Evolutionary conservation across 1,139 yeast species (phyloP), one percentile per base, ranked within the genome.

Genomic region (Blastobotrys arbuscula): DNA sequence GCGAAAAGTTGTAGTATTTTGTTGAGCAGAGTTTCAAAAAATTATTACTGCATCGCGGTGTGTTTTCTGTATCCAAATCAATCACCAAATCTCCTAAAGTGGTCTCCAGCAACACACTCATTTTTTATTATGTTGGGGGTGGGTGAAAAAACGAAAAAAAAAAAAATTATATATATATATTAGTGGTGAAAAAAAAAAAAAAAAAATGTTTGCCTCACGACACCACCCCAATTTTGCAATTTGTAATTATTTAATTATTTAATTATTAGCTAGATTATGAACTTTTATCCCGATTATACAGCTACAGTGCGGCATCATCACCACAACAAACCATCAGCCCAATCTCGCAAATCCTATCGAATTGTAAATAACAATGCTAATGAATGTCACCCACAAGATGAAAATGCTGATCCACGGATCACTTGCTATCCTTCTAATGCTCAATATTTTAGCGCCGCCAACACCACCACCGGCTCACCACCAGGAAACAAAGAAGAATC

Each of bases 51-150:
- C 73, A 72, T 23, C 57, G 55, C 1, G 75, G 76, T 2, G 73
- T 69, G 2, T 62, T 58, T 10, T 72, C 62, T 4, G 58, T 53
- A 41, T 64, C 59, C 24, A 81, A 60, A 56, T 82, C 88, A n/a
- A 81, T 61, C 12, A 79, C 82, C 15, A 82, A 44, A 54, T 71
- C 74, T 8, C 79, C 77, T 61, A 47, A 43, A 1, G 79, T 74
- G 0, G 85, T 80, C 57, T 81, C 85, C 12, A 80, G 47, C 33
- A 81, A 58, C 3, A 80, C 81, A 58, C 84, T 78, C 84, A 80
- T 80, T 6, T 23, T 20, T 12, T 41, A 12, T 19, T 21, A 13
- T 19, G 36, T 38, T 13, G 15, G 42, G 16, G 4, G 42, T 38
- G 10, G 15, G 19, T 23, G 42, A 18, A 18, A 15, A 18, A 15